A percentile compares a stretch with the other conserved stretches of the same genome.
Conservation (phyloP, 257 asterid species). For the Nicotiana noctiflora region DNA sequence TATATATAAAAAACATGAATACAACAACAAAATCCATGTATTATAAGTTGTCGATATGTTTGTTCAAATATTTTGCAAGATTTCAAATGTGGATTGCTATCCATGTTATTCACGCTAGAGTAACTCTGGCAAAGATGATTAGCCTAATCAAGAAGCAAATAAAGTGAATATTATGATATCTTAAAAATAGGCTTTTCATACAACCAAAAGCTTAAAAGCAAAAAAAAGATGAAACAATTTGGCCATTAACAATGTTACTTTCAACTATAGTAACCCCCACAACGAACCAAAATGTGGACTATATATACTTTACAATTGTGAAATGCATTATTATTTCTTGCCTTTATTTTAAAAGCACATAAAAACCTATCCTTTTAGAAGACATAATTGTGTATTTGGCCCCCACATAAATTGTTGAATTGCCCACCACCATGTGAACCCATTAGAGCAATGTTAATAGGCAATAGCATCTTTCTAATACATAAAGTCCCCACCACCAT, state of each 20-base stretch:
- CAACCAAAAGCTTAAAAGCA: conserved; percentile 1
- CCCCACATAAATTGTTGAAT: conserved; percentile 10
- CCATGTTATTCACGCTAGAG: not conserved
- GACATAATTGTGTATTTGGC: conserved; percentile 5
- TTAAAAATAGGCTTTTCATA: conserved; percentile 3
- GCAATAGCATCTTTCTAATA: not conserved
- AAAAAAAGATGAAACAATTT: not conserved
- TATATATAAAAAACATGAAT: not conserved
- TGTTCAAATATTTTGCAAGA: not conserved
- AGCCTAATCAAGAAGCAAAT: not conserved
- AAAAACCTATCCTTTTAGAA: not conserved
- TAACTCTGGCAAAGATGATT: not conserved
- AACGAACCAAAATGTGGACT: conserved; percentile 1
- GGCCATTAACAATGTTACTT: not conserved
- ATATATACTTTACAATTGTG: not conserved
- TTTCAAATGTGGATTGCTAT: not conserved
- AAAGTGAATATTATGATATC: not conserved
- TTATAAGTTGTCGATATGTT: not conserved
- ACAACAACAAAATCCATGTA: not conserved
- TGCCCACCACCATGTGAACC: conserved; percentile 15
- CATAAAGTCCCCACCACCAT: not conserved
- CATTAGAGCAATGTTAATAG: conserved; percentile 1
- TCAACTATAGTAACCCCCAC: conserved; percentile 3
- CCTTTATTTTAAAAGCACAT: not conserved
- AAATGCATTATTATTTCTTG: not conserved